A percentile compares a stretch with the other conserved stretches of the same genome.
phyloP scores from a whole-genome alignment of 192 early-diverging fungal genomes.

The Backusella sp. region DNA sequence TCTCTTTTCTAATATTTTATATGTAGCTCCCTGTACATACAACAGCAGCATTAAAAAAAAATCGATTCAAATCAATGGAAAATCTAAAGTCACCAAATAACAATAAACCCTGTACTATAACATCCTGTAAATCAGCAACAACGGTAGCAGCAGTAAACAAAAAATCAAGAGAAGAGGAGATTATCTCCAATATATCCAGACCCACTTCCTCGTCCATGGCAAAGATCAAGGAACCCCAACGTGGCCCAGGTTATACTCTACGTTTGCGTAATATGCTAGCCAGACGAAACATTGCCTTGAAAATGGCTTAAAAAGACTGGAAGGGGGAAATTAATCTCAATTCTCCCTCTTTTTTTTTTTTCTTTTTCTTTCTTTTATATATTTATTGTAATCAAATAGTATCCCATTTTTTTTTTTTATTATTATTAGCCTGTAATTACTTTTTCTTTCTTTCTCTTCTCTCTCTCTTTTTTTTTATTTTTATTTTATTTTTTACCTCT shows the following conservation, averaged over 20 bases:
- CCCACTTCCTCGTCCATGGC: neutral
- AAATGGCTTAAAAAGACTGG: neutral
- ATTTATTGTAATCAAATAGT: constrained; percentile 3
- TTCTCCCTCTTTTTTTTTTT: neutral
- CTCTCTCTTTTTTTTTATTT: neutral
- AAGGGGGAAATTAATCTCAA: neutral
- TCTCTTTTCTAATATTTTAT: neutral
- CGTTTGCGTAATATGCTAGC: constrained; percentile 23
- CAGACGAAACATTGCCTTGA: constrained; percentile 13
- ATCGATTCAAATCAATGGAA: neutral
- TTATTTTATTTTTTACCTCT: neutral
- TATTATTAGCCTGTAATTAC: neutral
- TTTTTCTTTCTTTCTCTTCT: constrained; percentile 14
- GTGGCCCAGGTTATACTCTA: constrained; percentile 22
- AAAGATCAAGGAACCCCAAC: constrained; percentile 2
- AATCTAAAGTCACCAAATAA: neutral
- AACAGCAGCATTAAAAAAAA: constrained; percentile 1
- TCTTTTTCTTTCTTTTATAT: neutral
- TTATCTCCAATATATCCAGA: neutral
- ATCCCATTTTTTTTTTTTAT: constrained; percentile 7
- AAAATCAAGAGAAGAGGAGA: neutral
- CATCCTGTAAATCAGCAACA: neutral
- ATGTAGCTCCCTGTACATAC: neutral
- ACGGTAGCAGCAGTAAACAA: neutral
- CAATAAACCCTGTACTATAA: neutral